Percentiles rank a stretch among this genome's conserved stretches.
Evolutionary conservation across 495 filamentous ascomycete species (phyloP).

Genomic region (Pyronema domesticum): DNA sequence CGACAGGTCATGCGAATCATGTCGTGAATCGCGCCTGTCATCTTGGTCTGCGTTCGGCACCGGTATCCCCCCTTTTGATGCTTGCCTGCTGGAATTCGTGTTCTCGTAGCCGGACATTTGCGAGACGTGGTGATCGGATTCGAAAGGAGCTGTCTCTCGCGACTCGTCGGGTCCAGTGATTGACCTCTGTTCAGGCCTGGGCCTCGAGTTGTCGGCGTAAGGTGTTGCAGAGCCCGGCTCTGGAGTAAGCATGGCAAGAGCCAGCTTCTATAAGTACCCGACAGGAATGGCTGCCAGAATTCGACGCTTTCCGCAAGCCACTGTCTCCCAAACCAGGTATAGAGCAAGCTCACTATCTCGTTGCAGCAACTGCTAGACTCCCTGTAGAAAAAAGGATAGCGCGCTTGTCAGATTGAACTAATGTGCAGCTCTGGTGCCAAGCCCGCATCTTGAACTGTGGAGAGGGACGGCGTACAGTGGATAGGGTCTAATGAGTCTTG

Average conservation of each 20-base stretch:
- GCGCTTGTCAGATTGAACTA: too few relatives aligned
- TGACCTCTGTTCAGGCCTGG: constrained; percentile 13
- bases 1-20: constrained; percentile 79
- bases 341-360: too few relatives aligned
- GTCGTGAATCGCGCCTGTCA: constrained; percentile 12
- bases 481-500: too few relatives aligned
- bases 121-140: constrained; percentile 12
- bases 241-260: constrained; percentile 10
- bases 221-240: constrained; percentile 14
- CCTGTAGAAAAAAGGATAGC: too few relatives aligned
- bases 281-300: too few relatives aligned
- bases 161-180: constrained; percentile 1
- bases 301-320: too few relatives aligned
- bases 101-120: constrained; percentile 18
- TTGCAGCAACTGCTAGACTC: too few relatives aligned
- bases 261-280: constrained; percentile 3
- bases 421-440: too few relatives aligned
- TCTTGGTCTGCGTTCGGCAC: background rate
- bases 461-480: too few relatives aligned
- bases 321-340: too few relatives aligned
- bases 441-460: too few relatives aligned
- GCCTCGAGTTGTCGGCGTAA: constrained; percentile 20
- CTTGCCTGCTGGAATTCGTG: constrained; percentile 15
- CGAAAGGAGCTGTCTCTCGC: constrained; percentile 7
- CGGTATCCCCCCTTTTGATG: background rate